These are phyloP conservation scores for Cystobasidium pallidum DNA, from an alignment of 1,284 basidiomycete genomes.

Conservation along the genomic window DNA sequence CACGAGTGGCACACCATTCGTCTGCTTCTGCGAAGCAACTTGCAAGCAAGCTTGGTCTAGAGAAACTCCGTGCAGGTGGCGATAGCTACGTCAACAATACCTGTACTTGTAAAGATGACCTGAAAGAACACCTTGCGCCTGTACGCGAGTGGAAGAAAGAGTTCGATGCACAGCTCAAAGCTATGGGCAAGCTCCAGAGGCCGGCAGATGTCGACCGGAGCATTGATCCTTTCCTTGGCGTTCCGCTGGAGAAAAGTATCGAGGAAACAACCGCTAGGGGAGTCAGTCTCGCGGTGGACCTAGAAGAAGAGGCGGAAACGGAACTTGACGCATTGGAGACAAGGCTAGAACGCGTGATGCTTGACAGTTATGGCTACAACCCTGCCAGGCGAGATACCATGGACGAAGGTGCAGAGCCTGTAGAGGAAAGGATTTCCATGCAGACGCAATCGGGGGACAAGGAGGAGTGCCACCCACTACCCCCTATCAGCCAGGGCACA, in stretches of 20 bases:
- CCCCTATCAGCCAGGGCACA: too few species aligned
- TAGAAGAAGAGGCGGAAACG: not conserved
- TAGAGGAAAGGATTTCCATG: not conserved
- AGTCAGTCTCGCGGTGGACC: constrained; percentile 12
- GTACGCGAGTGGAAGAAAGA: constrained; percentile 29
- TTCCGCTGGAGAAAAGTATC: not conserved
- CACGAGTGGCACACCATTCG: constrained; percentile 25
- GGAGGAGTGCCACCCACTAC: too few species aligned
- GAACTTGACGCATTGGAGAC: constrained; percentile 6
- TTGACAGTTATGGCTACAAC: constrained; percentile 24
- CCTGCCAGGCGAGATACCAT: not conserved
- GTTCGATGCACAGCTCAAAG: constrained; percentile 46
- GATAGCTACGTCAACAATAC: not conserved
- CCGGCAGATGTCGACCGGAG: constrained; percentile 19
- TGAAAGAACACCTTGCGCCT: constrained; percentile 39
- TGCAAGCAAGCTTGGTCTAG: constrained; percentile 23
- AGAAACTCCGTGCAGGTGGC: not conserved
- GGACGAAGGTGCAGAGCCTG: not conserved
- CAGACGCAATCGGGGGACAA: too few species aligned
- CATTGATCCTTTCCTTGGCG: not conserved
- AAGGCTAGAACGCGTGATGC: constrained; percentile 19
- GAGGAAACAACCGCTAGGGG: not conserved
- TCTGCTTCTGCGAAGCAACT: constrained; percentile 26
- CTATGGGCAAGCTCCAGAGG: constrained; percentile 21
- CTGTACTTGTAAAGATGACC: constrained; percentile 34